Evolutionary conservation across 768 basidiomycete species (phyloP).

Genomic region (Leccinum rimulosum): DNA sequence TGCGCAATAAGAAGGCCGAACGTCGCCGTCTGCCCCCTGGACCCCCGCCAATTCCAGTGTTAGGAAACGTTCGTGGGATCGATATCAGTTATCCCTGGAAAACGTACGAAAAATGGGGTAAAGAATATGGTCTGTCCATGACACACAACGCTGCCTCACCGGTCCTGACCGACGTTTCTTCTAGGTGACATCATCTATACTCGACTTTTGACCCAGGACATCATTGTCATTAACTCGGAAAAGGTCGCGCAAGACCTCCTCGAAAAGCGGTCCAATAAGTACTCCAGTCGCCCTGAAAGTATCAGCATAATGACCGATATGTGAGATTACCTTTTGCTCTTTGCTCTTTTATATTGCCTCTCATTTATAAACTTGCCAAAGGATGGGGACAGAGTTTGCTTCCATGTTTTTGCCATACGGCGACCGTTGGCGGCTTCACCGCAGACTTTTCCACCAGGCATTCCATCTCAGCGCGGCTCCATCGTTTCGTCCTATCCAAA

Average conservation of each 20-base stretch:
- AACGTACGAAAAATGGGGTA: slow-evolving; percentile 19
- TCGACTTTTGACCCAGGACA: slow-evolving; percentile 22
- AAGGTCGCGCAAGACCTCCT: slow-evolving; percentile 25
- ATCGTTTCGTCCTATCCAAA: slow-evolving; percentile 34
- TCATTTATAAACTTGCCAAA: slow-evolving; percentile 2
- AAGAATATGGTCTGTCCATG: slow-evolving; percentile 17
- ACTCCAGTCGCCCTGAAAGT: slow-evolving; percentile 23
- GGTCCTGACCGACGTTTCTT: neutral
- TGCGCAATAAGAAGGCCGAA: slow-evolving; percentile 10
- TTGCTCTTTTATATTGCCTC: slow-evolving; percentile 2
- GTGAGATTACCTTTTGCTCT: slow-evolving; percentile 7
- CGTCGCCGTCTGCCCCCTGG: slow-evolving; percentile 22
- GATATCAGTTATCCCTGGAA: slow-evolving; percentile 26
- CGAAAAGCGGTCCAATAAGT: slow-evolving; percentile 20
- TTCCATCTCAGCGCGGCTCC: slow-evolving; percentile 6
- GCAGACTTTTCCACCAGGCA: neutral
- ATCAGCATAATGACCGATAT: slow-evolving; percentile 17
- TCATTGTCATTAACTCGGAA: slow-evolving; percentile 27
- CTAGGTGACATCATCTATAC: slow-evolving; percentile 24
- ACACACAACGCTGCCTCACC: neutral
- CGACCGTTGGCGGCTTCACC: neutral
- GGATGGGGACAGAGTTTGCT: slow-evolving; percentile 22
- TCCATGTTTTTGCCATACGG: neutral
- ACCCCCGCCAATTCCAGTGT: slow-evolving; percentile 17
- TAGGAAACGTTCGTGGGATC: slow-evolving; percentile 22